Evolutionary conservation across 208 protist species (phyloP).

Genomic region (Leishmania tropica): DNA sequence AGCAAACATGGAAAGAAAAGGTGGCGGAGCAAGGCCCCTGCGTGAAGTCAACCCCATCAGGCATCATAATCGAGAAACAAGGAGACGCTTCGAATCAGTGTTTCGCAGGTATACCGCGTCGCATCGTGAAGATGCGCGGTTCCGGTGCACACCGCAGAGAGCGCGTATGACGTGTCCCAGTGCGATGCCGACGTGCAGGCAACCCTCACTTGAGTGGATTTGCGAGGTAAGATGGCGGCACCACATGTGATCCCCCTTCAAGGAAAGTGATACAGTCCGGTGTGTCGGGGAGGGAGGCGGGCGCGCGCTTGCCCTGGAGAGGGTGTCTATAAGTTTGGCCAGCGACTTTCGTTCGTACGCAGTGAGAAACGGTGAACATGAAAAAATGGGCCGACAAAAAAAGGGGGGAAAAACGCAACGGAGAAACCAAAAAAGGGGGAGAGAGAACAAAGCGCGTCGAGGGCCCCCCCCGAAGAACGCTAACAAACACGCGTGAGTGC

Average conservation of each 20-base stretch:
- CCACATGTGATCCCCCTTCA: neutral
- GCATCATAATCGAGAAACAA: neutral
- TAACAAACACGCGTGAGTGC: neutral
- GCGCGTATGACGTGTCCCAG: no score
- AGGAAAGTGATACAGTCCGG: neutral
- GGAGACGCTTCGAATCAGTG: neutral
- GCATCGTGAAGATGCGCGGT: neutral
- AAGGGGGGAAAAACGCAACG: neutral
- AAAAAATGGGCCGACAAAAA: neutral
- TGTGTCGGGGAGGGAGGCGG: neutral
- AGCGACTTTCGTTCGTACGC: neutral
- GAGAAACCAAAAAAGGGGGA: neutral
- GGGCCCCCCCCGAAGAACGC: neutral
- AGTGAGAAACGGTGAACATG: neutral
- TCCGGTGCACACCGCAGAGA: neutral
- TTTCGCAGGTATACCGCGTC: neutral
- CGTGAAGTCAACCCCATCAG: neutral
- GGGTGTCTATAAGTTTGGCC: neutral
- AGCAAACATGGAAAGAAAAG: neutral
- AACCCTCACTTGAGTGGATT: neutral
- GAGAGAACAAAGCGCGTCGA: neutral
- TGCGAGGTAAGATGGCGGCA: neutral
- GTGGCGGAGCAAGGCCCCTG: neutral
- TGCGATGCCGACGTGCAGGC: neutral
- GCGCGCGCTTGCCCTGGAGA: neutral